These are phyloP conservation scores for Solanum commersonii DNA, from an alignment of 257 asterid genomes.

Conservation along the genomic window DNA sequence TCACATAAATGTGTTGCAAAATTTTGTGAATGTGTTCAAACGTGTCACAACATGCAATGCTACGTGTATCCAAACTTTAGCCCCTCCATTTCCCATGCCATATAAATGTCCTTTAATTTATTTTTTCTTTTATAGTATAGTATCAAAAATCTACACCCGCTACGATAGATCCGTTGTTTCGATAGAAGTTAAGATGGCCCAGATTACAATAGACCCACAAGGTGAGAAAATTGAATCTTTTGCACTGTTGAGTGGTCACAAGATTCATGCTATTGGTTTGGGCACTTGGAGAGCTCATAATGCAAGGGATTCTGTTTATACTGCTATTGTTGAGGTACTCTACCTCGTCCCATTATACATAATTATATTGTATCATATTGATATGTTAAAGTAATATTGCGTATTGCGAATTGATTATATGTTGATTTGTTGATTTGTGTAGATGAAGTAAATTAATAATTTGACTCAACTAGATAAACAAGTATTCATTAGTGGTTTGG, in stretches of 20 bases:
- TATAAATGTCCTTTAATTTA: neutral
- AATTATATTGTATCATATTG: neutral
- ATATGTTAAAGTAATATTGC: too few relatives aligned
- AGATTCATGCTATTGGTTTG: constrained; percentile 50
- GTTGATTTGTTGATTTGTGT: too few relatives aligned
- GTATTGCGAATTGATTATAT: too few relatives aligned
- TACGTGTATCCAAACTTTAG: neutral
- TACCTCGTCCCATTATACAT: neutral
- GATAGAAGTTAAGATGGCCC: constrained; percentile 28
- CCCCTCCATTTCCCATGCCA: neutral
- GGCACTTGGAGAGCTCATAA: constrained; percentile 59
- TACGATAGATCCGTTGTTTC: neutral
- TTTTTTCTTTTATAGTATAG: neutral
- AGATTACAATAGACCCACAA: constrained; percentile 12
- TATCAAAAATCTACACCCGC: too few relatives aligned
- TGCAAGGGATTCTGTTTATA: constrained; percentile 28
- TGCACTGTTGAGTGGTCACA: constrained; percentile 36
- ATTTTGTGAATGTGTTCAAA: neutral
- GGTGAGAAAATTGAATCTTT: constrained; percentile 23
- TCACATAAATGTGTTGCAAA: neutral
- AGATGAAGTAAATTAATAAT: too few relatives aligned
- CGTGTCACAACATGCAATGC: neutral
- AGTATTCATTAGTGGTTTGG: neutral
- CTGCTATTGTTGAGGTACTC: constrained; percentile 43
- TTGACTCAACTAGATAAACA: too few relatives aligned